A percentile compares a stretch with the other conserved stretches of the same genome.
phyloP scores from a whole-genome alignment of 192 early-diverging fungal species.

The Paraglomus brasilianum region DNA sequence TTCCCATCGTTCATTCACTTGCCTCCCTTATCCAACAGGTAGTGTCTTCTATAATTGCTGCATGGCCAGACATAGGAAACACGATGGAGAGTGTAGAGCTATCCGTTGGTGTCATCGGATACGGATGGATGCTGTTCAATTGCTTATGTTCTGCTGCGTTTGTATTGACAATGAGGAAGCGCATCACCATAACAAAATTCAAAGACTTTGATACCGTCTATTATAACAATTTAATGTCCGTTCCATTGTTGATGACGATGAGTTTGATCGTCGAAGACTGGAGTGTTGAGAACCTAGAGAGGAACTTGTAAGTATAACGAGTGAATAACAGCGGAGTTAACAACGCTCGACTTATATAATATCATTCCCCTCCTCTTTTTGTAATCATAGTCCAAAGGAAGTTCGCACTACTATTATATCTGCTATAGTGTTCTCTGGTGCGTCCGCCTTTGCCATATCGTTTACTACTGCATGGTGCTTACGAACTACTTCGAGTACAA shows the following conservation, averaged over 20 bases:
- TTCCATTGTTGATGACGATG: conserved; percentile 73
- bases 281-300: conserved; percentile 55
- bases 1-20: not conserved
- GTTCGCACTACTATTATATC: conserved; percentile 54
- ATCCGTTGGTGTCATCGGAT: conserved; percentile 48
- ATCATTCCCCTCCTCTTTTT: not conserved
- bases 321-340: not conserved
- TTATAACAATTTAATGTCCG: conserved; percentile 92
- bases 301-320: conserved; percentile 52
- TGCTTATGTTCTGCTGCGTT: conserved; percentile 87
- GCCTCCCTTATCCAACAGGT: conserved; percentile 46
- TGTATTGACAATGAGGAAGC: conserved; percentile 87
- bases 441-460: conserved; percentile 88
- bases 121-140: conserved; percentile 91
- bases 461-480: conserved; percentile 84
- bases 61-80: conserved; percentile 69
- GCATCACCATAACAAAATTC: conserved; percentile 86
- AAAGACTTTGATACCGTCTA: conserved; percentile 98
- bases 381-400: conserved; percentile 36
- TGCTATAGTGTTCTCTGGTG: conserved; percentile 76
- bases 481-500: conserved; percentile 73
- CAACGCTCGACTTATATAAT: not conserved
- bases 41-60: conserved; percentile 83
- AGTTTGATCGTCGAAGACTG: conserved; percentile 72
- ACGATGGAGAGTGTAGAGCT: conserved; percentile 23